Conservation (phyloP, 257 asterid genomes). For the Nicotiana noctiflora region DNA sequence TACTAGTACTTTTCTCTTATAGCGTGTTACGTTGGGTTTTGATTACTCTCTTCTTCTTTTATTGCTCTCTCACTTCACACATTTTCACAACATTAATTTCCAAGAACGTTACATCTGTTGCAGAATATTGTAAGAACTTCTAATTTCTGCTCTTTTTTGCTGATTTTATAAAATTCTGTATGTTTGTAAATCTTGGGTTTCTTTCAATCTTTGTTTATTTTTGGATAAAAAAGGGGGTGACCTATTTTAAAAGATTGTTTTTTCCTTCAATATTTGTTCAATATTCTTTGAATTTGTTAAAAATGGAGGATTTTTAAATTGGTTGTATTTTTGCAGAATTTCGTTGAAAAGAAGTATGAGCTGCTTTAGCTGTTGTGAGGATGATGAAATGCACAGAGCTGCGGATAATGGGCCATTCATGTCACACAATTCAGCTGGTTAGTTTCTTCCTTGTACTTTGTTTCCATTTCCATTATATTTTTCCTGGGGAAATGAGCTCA, state of each 20-base stretch:
- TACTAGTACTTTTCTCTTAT: not conserved
- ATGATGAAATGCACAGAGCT: slow-evolving; percentile 47
- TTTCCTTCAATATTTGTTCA: not conserved
- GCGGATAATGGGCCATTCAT: slow-evolving; percentile 49
- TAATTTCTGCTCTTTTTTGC: not conserved
- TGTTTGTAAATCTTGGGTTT: not conserved
- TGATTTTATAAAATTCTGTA: not conserved
- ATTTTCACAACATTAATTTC: not conserved
- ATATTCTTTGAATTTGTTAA: not conserved
- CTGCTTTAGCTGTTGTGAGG: slow-evolving; percentile 67
- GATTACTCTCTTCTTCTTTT: not conserved
- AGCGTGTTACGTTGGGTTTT: not conserved
- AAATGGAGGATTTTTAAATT: not conserved
- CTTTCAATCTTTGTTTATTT: not conserved
- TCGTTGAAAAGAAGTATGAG: slow-evolving; percentile 37
- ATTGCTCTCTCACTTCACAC: not conserved
- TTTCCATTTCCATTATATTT: not conserved
- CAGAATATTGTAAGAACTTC: not conserved
- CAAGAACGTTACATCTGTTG: slow-evolving; percentile 2
- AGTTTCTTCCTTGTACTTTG: not conserved
- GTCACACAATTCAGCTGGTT: slow-evolving; percentile 44
- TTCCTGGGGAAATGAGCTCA: not conserved
- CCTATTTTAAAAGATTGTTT: not conserved
- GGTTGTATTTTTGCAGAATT: not conserved
- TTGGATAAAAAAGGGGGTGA: not conserved